Percentiles rank a stretch among this genome's conserved stretches.
Evolutionary conservation across 768 basidiomycete genomes (phyloP).

Genomic region (Kwoniella botswanensis): DNA sequence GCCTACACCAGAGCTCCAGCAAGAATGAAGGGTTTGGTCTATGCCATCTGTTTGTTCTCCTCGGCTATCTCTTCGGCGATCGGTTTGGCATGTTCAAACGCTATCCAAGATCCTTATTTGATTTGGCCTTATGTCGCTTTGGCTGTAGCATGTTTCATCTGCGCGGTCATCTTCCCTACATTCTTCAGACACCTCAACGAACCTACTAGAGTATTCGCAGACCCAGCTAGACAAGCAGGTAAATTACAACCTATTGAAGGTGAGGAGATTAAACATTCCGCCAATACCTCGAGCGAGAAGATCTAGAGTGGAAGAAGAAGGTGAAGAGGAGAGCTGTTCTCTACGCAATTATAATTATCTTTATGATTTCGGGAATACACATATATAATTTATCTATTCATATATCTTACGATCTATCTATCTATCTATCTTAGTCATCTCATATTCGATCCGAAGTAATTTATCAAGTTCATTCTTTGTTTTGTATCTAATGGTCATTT

Average conservation of each 20-base stretch:
- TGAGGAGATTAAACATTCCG: background rate
- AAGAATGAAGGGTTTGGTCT: slow-evolving; percentile 58
- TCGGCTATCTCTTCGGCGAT: slow-evolving; percentile 54
- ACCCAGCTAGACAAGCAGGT: slow-evolving; percentile 44
- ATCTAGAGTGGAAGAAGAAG: background rate
- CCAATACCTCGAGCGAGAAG: slow-evolving; percentile 1
- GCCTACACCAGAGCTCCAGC: slow-evolving; percentile 57
- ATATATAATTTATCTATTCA: too few relatives aligned
- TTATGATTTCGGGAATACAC: background rate
- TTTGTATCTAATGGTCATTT: background rate
- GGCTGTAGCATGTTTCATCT: slow-evolving; percentile 41
- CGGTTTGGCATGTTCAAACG: slow-evolving; percentile 48
- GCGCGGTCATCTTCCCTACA: slow-evolving; percentile 47
- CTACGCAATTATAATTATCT: too few relatives aligned
- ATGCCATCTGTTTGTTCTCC: slow-evolving; percentile 52
- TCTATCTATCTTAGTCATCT: too few relatives aligned
- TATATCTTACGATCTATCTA: too few relatives aligned
- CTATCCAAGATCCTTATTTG: slow-evolving; percentile 56
- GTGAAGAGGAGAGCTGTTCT: too few relatives aligned
- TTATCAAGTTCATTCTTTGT: background rate
- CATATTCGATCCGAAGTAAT: too few relatives aligned
- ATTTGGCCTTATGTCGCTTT: slow-evolving; percentile 52
- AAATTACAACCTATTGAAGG: background rate
- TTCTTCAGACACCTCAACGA: slow-evolving; percentile 53
- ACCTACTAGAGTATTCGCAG: slow-evolving; percentile 39